These are phyloP conservation scores for Syzygium oleosum DNA, from an alignment of 345 rosid genomes.

Conservation along the genomic window DNA sequence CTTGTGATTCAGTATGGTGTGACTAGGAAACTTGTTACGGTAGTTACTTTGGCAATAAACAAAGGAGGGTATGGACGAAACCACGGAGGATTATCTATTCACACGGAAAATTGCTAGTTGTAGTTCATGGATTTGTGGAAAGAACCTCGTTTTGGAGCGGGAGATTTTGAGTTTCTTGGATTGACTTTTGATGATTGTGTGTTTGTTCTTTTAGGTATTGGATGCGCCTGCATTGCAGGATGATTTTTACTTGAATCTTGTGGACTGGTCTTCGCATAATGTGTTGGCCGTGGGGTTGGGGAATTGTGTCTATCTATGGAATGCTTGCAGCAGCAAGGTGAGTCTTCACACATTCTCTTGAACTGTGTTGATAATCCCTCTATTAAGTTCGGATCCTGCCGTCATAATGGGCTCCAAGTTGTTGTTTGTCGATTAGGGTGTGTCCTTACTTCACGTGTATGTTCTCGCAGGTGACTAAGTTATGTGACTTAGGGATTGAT, in stretches of 20 bases:
- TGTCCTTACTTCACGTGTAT: background rate
- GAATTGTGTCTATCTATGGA: slow-evolving; percentile 96
- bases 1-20: background rate
- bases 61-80: background rate
- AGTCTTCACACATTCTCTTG: slow-evolving; percentile 1
- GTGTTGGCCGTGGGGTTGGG: slow-evolving; percentile 93
- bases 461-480: slow-evolving; percentile 65
- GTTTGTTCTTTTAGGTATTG: slow-evolving; percentile 47
- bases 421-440: background rate
- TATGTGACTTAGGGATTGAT: slow-evolving; percentile 86
- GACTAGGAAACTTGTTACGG: background rate
- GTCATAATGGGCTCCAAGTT: background rate
- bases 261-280: slow-evolving; percentile 97
- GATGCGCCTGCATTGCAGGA: slow-evolving; percentile 99
- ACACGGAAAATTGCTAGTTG: background rate
- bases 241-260: slow-evolving; percentile 95
- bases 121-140: background rate
- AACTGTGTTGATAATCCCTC: background rate
- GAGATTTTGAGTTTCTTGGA: background rate
- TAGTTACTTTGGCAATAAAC: background rate
- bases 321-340: slow-evolving; percentile 98
- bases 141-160: background rate
- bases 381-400: background rate
- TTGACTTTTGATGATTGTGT: background rate
- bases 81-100: background rate